phyloP scores from a whole-genome alignment of 139 green algal species.

The Coelastrella sp. region DNA sequence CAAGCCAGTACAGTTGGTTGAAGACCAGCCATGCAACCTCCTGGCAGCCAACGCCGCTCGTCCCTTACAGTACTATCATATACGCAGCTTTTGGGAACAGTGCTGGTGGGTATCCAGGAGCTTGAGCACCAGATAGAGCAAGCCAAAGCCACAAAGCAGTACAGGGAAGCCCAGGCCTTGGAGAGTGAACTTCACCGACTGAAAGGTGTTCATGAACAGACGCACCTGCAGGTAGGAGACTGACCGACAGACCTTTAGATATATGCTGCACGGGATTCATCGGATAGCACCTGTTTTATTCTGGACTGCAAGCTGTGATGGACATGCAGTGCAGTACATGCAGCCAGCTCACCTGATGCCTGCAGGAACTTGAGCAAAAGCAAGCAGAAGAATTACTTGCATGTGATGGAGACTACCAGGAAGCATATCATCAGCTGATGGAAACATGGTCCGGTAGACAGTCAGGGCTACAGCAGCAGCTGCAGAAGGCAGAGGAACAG shows the following conservation, averaged over 20 bases:
- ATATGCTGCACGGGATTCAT: no score
- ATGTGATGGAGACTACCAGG: neutral
- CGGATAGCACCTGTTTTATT: no score
- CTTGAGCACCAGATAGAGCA: neutral
- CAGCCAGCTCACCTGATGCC: neutral
- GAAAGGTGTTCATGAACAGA: neutral
- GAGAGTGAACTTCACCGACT: neutral
- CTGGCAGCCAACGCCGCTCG: neutral
- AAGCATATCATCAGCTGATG: constrained; percentile 10
- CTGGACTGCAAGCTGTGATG: no score
- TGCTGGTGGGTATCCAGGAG: neutral
- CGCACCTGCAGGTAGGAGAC: neutral
- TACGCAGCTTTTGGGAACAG: neutral
- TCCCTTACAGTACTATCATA: no score
- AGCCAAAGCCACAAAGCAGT: neutral
- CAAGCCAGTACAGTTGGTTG: neutral
- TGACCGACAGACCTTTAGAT: neutral
- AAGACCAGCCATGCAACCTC: neutral
- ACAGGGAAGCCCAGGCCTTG: neutral
- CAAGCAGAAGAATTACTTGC: neutral
- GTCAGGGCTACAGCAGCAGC: neutral
- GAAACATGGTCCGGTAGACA: neutral
- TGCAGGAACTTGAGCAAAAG: constrained; percentile 14
- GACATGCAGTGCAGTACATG: no score
- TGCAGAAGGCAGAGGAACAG: constrained; percentile 2